Evolutionary conservation across 805 yeast species (phyloP).

Genomic region (Cyberlindnera xylosilytica): DNA sequence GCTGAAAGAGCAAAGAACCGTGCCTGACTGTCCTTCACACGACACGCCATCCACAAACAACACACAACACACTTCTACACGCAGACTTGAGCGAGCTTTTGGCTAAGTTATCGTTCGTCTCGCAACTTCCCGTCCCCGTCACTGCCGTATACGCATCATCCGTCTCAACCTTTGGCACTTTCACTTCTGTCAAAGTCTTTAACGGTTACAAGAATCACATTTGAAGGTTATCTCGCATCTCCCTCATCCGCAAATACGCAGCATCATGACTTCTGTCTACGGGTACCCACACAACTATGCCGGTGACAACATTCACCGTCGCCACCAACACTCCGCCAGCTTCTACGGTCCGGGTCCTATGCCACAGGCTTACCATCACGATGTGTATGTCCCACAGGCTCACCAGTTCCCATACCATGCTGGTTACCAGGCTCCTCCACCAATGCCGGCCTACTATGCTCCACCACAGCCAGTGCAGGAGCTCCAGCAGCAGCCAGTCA

Average conservation of each 20-base stretch:
- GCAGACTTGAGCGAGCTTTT: slow-evolving; percentile 36
- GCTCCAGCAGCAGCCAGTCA: slow-evolving; percentile 24
- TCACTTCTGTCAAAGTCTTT: background rate
- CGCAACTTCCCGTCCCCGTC: background rate
- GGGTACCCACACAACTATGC: slow-evolving; percentile 16
- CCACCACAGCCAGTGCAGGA: slow-evolving; percentile 15
- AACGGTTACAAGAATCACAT: background rate
- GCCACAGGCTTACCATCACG: slow-evolving; percentile 3
- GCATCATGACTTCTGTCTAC: slow-evolving; percentile 23
- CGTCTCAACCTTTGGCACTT: background rate
- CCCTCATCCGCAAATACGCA: background rate
- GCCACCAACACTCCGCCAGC: slow-evolving; percentile 5
- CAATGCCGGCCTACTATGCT: slow-evolving; percentile 6
- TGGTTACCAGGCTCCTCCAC: slow-evolving; percentile 7
- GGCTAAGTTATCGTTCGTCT: slow-evolving; percentile 38
- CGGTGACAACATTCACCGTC: slow-evolving; percentile 4
- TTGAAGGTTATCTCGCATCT: background rate
- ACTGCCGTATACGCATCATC: background rate
- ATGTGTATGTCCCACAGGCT: slow-evolving; percentile 4
- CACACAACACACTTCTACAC: background rate
- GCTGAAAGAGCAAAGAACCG: slow-evolving; percentile 2
- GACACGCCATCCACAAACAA: slow-evolving; percentile 2
- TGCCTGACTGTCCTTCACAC: slow-evolving; percentile 2
- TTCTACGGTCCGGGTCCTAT: slow-evolving; percentile 7
- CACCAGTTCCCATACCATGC: slow-evolving; percentile 3